Percentiles rank a stretch among this genome's conserved stretches.
These are phyloP conservation scores for Fusarium gaditjirri DNA, from an alignment of 2,329 filamentous ascomycete species.

Conservation along the genomic window DNA sequence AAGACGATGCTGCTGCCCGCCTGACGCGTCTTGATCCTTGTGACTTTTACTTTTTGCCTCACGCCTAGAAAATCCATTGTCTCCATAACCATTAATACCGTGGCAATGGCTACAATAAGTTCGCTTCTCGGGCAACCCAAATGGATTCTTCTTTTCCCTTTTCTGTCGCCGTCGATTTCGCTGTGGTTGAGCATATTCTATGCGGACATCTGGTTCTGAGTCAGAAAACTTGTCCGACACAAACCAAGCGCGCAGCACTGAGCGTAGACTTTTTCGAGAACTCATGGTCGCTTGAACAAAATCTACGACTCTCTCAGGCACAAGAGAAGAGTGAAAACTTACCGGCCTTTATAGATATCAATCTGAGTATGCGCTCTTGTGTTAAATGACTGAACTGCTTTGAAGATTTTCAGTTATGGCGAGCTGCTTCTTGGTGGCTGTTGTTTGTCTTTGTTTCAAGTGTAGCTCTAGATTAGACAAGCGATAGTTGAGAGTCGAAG, in stretches of 20 bases:
- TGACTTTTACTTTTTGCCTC: constrained; percentile 10
- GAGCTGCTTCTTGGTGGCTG: constrained; percentile 11
- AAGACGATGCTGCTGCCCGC: constrained; percentile 4
- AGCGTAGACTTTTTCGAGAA: constrained; percentile 27
- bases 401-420: neutral
- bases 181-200: neutral
- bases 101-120: neutral
- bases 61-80: neutral
- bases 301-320: constrained; percentile 1
- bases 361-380: neutral
- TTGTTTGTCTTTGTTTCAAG: constrained; percentile 13
- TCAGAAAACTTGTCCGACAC: constrained; percentile 9
- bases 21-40: constrained; percentile 18
- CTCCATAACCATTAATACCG: neutral
- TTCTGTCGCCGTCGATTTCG: neutral
- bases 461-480: neutral
- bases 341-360: neutral
- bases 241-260: constrained; percentile 9
- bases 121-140: neutral
- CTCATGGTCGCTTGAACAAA: constrained; percentile 14
- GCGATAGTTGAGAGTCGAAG: neutral
- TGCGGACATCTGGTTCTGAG: constrained; percentile 1
- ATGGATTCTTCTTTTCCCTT: neutral
- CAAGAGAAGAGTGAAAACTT: neutral
- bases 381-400: neutral